These are phyloP conservation scores for Colletotrichum cuscutae DNA, from an alignment of 2,329 filamentous ascomycete species.

Conservation along the genomic window DNA sequence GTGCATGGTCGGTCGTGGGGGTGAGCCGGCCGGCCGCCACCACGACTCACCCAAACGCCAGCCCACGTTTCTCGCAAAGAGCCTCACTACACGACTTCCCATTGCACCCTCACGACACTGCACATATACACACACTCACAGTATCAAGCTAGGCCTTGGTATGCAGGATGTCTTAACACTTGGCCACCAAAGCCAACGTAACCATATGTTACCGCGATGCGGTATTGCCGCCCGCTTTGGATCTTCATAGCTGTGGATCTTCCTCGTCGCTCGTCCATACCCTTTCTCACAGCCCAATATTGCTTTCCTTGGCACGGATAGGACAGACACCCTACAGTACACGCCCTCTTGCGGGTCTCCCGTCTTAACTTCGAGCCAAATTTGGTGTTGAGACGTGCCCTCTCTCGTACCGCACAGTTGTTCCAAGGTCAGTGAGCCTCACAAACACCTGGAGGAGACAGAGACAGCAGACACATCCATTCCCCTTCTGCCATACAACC, in stretches of 20 bases:
- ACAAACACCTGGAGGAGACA: constrained; percentile 8
- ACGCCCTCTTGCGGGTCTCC: constrained; percentile 8
- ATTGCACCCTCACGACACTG: not conserved
- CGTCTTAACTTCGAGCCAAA: constrained; percentile 25
- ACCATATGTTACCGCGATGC: constrained; percentile 7
- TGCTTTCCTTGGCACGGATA: not conserved
- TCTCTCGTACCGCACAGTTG: constrained; percentile 23
- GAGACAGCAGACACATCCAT: constrained; percentile 5
- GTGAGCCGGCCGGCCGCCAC: constrained; percentile 1
- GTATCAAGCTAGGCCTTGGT: not conserved
- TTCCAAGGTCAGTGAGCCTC: constrained; percentile 3
- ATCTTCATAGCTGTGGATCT: constrained; percentile 17
- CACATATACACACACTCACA: not conserved
- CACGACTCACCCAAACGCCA: constrained; percentile 20
- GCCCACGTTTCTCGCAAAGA: constrained; percentile 25
- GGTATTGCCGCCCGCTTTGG: constrained; percentile 10
- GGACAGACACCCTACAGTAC: not conserved
- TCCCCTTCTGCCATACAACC: not conserved
- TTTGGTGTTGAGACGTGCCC: constrained; percentile 1
- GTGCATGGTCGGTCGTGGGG: constrained; percentile 21
- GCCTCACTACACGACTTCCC: constrained; percentile 17
- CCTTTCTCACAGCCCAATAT: not conserved
- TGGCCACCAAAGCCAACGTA: not conserved
- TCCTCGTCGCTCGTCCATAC: not conserved
- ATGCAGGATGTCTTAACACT: not conserved